Evolutionary conservation across 1,284 basidiomycete genomes (phyloP).

Genomic region (Microbotryum violaceum): DNA sequence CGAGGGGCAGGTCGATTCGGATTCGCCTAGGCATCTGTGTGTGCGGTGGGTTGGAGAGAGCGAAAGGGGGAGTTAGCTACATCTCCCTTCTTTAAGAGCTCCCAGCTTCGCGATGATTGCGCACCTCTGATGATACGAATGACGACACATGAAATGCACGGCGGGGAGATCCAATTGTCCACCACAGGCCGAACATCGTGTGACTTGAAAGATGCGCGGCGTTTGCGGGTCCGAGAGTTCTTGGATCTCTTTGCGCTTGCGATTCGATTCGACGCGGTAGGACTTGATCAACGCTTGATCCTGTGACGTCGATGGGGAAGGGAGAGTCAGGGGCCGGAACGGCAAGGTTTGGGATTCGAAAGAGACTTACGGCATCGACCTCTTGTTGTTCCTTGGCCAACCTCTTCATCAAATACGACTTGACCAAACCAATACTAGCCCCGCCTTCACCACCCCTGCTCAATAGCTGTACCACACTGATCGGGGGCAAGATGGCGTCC

Average conservation of each 20-base stretch:
- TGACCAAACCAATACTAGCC: conserved; percentile 80
- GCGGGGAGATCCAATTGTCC: conserved; percentile 84
- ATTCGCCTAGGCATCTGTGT: conserved; percentile 68
- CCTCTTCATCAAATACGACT: conserved; percentile 74
- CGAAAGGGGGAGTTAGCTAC: too few relatives aligned
- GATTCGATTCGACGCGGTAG: conserved; percentile 74
- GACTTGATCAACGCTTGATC: conserved; percentile 75
- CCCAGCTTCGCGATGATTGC: conserved; percentile 21
- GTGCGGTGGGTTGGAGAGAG: too few relatives aligned
- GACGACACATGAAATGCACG: conserved; percentile 96
- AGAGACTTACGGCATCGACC: conserved; percentile 60
- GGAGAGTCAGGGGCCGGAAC: neutral
- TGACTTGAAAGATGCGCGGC: conserved; percentile 86
- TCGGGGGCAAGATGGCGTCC: conserved; percentile 71
- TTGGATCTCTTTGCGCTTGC: conserved; percentile 70
- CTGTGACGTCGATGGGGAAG: conserved; percentile 44
- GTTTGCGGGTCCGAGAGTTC: conserved; percentile 67
- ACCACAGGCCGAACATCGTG: conserved; percentile 77
- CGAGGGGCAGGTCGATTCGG: conserved; percentile 70
- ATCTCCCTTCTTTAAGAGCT: too few relatives aligned
- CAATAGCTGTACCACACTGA: conserved; percentile 80
- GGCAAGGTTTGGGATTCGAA: neutral
- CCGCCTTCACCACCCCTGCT: conserved; percentile 63
- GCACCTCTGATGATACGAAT: conserved; percentile 88
- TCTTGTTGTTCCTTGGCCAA: conserved; percentile 67